phyloP scores from a whole-genome alignment of 305 asterid genomes.

The Fraxinus greggii region DNA sequence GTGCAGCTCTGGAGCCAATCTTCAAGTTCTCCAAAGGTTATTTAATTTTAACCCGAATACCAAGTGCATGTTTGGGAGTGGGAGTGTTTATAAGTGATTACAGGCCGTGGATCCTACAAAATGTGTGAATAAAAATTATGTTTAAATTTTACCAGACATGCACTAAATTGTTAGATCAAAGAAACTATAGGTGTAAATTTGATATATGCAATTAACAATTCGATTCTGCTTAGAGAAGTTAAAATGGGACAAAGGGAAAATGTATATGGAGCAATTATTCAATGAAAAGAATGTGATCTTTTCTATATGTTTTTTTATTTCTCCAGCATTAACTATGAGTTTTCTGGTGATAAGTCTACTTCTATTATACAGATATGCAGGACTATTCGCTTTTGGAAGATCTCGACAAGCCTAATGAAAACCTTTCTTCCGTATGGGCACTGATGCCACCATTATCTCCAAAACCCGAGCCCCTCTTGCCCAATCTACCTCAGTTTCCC shows the following conservation, averaged over 20 bases:
- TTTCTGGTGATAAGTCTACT: background rate
- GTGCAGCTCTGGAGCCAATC: constrained; percentile 81
- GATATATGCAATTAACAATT: background rate
- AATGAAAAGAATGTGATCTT: background rate
- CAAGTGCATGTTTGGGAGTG: background rate
- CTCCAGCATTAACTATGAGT: background rate
- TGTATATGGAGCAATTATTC: background rate
- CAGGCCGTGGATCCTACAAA: background rate
- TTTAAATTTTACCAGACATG: background rate
- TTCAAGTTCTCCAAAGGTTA: constrained; percentile 76
- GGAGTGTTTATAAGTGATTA: background rate
- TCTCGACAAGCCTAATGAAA: constrained; percentile 79
- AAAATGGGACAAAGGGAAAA: background rate
- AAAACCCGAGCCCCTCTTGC: constrained; percentile 57
- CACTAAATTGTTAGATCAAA: background rate
- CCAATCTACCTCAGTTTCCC: constrained; percentile 40
- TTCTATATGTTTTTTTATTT: background rate
- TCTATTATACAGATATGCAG: constrained; percentile 60
- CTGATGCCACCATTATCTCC: constrained; percentile 78
- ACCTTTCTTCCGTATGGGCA: constrained; percentile 90
- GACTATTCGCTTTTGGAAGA: constrained; percentile 52
- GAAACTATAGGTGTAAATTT: background rate
- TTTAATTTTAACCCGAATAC: background rate
- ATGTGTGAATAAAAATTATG: background rate
- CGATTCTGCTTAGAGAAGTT: constrained; percentile 4